These are phyloP conservation scores for Leptographium wingfieldii DNA, from an alignment of 2,329 filamentous ascomycete genomes.

Conservation along the genomic window DNA sequence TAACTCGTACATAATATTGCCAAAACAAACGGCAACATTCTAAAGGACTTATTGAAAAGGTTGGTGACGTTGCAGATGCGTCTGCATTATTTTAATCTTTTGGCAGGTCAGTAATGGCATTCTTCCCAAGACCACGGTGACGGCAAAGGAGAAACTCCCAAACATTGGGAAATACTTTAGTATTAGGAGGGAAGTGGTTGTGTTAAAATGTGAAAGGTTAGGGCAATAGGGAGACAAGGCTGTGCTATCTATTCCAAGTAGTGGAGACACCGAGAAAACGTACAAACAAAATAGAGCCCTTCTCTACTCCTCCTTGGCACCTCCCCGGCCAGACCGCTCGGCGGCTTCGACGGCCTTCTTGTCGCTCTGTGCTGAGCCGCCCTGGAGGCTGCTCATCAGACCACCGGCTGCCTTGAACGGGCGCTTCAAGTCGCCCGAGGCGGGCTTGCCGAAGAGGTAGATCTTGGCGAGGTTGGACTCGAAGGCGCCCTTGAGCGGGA, in stretches of 20 bases:
- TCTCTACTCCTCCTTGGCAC: slow-evolving; percentile 57
- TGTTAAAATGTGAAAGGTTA: background rate
- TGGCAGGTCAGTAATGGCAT: background rate
- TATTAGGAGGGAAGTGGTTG: background rate
- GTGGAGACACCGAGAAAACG: background rate
- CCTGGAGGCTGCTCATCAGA: slow-evolving; percentile 68
- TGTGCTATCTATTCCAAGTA: background rate
- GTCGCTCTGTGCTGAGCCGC: slow-evolving; percentile 72
- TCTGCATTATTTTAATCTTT: background rate
- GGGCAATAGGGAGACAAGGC: background rate
- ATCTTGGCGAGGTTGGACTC: slow-evolving; percentile 96
- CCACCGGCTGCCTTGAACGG: slow-evolving; percentile 84
- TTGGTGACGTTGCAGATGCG: background rate
- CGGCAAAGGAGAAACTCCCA: background rate
- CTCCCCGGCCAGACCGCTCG: slow-evolving; percentile 61
- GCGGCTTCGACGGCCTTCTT: slow-evolving; percentile 75
- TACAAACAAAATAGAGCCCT: background rate
- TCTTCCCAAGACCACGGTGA: background rate
- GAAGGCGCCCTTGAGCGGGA: slow-evolving; percentile 89
- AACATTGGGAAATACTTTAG: background rate
- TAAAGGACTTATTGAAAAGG: background rate
- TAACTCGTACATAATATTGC: background rate
- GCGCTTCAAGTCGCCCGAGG: slow-evolving; percentile 80
- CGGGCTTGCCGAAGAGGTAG: slow-evolving; percentile 76
- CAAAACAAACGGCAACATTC: background rate